phyloP scores from a whole-genome alignment of 805 yeast genomes.

The Wickerhamiella parazyma region DNA sequence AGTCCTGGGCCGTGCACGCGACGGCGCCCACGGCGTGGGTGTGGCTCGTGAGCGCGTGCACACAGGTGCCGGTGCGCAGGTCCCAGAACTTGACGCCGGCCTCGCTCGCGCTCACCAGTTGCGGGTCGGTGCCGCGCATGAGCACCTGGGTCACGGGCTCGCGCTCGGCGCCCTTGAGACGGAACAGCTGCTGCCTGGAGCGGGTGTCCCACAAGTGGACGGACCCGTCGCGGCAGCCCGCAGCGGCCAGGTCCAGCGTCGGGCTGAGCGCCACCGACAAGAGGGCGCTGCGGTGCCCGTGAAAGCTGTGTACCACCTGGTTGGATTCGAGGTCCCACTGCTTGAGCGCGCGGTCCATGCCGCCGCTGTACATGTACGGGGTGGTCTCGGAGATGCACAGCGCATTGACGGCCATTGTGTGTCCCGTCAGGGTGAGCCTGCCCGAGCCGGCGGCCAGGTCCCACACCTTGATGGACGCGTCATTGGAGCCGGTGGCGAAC shows the following conservation, averaged over 20 bases:
- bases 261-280: constrained; percentile 80
- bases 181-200: constrained; percentile 58
- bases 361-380: constrained; percentile 82
- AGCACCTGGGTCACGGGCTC: constrained; percentile 58
- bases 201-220: constrained; percentile 91
- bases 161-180: constrained; percentile 72
- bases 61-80: constrained; percentile 60
- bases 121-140: constrained; percentile 68
- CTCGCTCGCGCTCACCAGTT: constrained; percentile 72
- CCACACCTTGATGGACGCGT: constrained; percentile 84
- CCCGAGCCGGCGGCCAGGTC: constrained; percentile 63
- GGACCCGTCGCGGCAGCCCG: constrained; percentile 82
- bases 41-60: constrained; percentile 69
- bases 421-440: constrained; percentile 74
- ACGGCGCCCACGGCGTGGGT: constrained; percentile 66
- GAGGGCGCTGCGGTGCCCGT: constrained; percentile 88
- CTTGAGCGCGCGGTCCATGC: constrained; percentile 83
- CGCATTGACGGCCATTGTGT: constrained; percentile 76
- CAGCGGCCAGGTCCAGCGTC: constrained; percentile 50
- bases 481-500: constrained; percentile 87
- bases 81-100: constrained; percentile 86
- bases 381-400: constrained; percentile 57
- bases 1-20: constrained; percentile 53
- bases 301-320: constrained; percentile 68
- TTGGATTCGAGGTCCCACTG: constrained; percentile 95